Evolutionary conservation across 1,284 basidiomycete species (phyloP).

Genomic region (Heimioporus retisporus): DNA sequence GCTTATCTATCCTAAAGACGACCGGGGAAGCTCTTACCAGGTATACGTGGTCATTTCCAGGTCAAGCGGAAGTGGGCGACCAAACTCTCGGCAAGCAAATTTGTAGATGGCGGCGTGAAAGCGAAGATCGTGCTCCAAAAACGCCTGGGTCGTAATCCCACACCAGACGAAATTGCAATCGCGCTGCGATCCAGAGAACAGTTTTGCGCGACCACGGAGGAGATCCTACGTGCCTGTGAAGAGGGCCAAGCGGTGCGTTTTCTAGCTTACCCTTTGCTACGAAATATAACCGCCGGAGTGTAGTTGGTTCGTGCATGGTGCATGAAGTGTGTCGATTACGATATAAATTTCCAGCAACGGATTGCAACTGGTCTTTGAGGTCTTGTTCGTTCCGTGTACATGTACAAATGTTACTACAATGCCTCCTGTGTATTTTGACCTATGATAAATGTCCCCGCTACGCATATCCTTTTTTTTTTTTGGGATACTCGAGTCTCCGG

Average conservation of each 20-base stretch:
- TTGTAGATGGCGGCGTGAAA: not conserved
- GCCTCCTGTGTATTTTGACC: too few species aligned
- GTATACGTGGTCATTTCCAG: conserved; percentile 1
- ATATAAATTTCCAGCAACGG: conserved; percentile 21
- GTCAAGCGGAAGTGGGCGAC: conserved; percentile 10
- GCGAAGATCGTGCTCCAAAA: conserved; percentile 23
- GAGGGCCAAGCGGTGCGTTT: conserved; percentile 13
- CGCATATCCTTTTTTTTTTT: too few species aligned
- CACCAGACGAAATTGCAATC: conserved; percentile 16
- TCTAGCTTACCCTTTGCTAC: not conserved
- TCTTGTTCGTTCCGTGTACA: too few species aligned
- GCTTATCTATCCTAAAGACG: not conserved
- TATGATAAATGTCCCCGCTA: too few species aligned
- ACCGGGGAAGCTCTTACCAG: not conserved
- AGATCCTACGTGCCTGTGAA: conserved; percentile 15
- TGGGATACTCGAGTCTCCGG: not conserved
- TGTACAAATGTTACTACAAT: too few species aligned
- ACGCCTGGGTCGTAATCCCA: conserved; percentile 14
- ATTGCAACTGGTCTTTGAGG: conserved; percentile 12
- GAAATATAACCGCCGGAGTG: not conserved
- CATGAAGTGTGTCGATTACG: conserved; percentile 23
- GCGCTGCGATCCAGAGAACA: conserved; percentile 5
- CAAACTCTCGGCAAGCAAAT: not conserved
- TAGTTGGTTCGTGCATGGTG: conserved; percentile 19
- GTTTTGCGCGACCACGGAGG: conserved; percentile 7